A percentile compares a stretch with the other conserved stretches of the same genome.
Conservation (phyloP, 129 eudicot genomes). For the Gnaphalium uliginosum region DNA sequence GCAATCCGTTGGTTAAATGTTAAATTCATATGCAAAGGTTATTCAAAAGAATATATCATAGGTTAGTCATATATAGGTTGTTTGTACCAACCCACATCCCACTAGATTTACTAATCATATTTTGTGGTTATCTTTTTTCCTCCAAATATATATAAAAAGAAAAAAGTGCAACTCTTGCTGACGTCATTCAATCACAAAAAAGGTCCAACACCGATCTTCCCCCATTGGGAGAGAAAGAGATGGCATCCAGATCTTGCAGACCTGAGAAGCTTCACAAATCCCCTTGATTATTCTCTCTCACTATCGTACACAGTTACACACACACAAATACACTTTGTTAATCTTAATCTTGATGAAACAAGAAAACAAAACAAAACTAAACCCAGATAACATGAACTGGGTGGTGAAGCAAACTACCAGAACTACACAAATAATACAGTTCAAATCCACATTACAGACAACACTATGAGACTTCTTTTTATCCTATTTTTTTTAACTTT, state of each 20-base stretch:
- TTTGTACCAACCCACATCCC: conserved; percentile 10
- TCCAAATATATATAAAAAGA: conserved; percentile 1
- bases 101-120: conserved; percentile 13
- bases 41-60: neutral
- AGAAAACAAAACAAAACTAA: conserved; percentile 27
- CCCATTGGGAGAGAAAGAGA: conserved; percentile 13
- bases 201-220: conserved; percentile 24
- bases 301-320: conserved; percentile 14
- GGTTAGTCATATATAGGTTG: neutral
- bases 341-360: conserved; percentile 18
- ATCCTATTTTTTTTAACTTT: conserved; percentile 36
- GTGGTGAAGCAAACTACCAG: conserved; percentile 34
- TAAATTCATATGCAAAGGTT: neutral
- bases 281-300: conserved; percentile 21
- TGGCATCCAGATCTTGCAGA: conserved; percentile 89
- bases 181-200: conserved; percentile 45
- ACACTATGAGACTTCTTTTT: conserved; percentile 43
- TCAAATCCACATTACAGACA: conserved; percentile 25
- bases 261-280: conserved; percentile 64
- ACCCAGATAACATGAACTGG: conserved; percentile 57
- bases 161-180: conserved; percentile 50
- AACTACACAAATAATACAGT: conserved; percentile 7
- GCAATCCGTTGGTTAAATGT: neutral
- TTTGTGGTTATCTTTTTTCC: neutral
- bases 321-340: neutral